Percentiles rank a stretch among this genome's conserved stretches.
Evolutionary conservation across 2,329 filamentous ascomycete species (phyloP).

Genomic region (Fusarium burgessii): DNA sequence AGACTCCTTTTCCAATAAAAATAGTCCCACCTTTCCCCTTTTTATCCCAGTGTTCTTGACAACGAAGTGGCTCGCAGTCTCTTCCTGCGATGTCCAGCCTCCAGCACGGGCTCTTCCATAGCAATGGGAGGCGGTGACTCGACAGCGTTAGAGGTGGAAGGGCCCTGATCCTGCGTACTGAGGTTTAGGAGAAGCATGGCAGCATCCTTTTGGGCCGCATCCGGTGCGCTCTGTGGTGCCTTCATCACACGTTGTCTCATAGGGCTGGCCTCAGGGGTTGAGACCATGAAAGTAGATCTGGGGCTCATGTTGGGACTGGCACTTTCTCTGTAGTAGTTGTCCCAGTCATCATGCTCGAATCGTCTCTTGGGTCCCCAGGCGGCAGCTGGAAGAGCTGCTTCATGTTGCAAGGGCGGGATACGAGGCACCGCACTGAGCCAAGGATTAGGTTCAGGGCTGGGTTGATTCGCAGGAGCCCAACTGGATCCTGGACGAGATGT

Average conservation of each 20-base stretch:
- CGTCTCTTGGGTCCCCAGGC: conserved; percentile 41
- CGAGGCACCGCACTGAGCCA: conserved; percentile 42
- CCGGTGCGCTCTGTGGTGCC: conserved; percentile 2
- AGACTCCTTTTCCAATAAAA: conserved; percentile 2
- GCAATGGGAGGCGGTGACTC: background rate
- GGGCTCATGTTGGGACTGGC: conserved; percentile 38
- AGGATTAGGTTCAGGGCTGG: conserved; percentile 40
- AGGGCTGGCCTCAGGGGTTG: conserved; percentile 38
- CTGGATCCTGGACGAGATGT: conserved; percentile 42
- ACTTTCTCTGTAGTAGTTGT: conserved; percentile 35
- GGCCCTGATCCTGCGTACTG: conserved; percentile 22
- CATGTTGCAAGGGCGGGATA: conserved; percentile 24
- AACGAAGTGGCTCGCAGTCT: conserved; percentile 37
- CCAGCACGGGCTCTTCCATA: background rate
- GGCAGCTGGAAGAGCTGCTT: conserved; percentile 4
- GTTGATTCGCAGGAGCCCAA: conserved; percentile 33
- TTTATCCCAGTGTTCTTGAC: conserved; percentile 5
- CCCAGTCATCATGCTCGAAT: conserved; percentile 38
- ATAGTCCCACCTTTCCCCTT: background rate
- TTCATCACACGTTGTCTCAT: conserved; percentile 8
- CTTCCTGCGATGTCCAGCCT: conserved; percentile 41
- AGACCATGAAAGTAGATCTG: conserved; percentile 20
- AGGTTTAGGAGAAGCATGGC: conserved; percentile 43
- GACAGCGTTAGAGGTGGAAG: background rate
- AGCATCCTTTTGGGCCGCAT: conserved; percentile 36